Evolutionary conservation across 192 early-diverging fungal species (phyloP).

Genomic region (Radiomyces spectabilis): DNA sequence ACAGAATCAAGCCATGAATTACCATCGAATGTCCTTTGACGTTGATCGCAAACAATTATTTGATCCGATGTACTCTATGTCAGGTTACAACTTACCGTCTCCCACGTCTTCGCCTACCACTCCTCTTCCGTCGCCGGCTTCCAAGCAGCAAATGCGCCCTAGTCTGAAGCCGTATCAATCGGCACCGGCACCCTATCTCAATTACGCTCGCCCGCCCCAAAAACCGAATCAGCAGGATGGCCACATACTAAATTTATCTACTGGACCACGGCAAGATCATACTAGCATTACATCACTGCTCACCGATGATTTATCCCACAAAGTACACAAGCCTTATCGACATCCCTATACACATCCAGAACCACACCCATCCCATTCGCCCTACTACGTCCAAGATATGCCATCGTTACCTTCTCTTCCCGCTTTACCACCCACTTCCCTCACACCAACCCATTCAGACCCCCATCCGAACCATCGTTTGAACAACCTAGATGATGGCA

Average conservation of each 20-base stretch:
- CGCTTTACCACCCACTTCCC: too few relatives aligned
- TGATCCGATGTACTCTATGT: neutral
- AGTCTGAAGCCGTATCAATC: neutral
- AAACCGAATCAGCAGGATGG: neutral
- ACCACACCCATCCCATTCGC: too few relatives aligned
- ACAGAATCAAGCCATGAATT: too few relatives aligned
- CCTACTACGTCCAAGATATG: too few relatives aligned
- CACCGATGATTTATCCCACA: neutral
- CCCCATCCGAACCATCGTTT: too few relatives aligned
- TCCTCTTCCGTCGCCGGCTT: neutral
- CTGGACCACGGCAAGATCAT: neutral
- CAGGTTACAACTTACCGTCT: neutral
- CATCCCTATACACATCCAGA: too few relatives aligned
- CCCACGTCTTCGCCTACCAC: constrained; percentile 20
- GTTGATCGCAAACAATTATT: neutral
- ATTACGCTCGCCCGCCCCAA: neutral
- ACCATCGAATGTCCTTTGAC: neutral
- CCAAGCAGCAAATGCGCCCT: neutral
- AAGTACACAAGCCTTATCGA: too few relatives aligned
- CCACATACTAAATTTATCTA: neutral
- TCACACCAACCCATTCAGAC: too few relatives aligned
- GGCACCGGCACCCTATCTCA: neutral
- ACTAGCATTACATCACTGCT: constrained; percentile 1
- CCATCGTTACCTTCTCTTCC: too few relatives aligned
- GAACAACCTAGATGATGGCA: too few relatives aligned